Base-by-base conservation (phyloP, 192 early-diverging fungal genomes). In the Podila epicladia region DNA sequence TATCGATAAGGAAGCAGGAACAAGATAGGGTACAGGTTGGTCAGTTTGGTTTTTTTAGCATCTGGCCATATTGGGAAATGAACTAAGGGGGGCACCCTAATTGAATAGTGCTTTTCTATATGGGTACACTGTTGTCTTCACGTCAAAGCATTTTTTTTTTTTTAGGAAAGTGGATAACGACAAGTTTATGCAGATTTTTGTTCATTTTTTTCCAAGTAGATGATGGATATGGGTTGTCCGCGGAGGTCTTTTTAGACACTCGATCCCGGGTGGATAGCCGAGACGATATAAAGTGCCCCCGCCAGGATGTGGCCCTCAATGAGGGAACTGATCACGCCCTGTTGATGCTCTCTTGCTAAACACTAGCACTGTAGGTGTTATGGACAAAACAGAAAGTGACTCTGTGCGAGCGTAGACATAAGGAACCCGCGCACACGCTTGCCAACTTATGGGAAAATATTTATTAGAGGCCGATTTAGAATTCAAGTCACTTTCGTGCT, bases 281-380 rank as follows among this genome's bases (percentile, higher is more conserved):
- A 26, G 53, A 55, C 24, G 53, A 55, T 55, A 55, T 55, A 55
- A 55, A 17, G 53, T 55, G 53, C 53, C 53, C 53, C 22, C 24
- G 53, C 53, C 53, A 55, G 24, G 22, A 4, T 55, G 53, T 55
- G 53, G 53, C 53, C 53, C 53, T 55, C 53, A 55, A 55, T 55
- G 53, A 55, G 53, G 51, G 53, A 55, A 55, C 53, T 55, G 24
- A 55, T 55, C 53, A 55, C 53, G 11, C 24, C 53, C 53, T 26
- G 53, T 55, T 55, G 53, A 55, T 55, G 53, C 53, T 55, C 53
- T 55, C 53, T 55, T 55, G 53, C 53, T 55, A 55, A 55, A 55
- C 53, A 55, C 53, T 55, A 55, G 53, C 53, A 55, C 53, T 55
- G 24, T 55, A 55, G 24, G 53, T 55, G 53, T 55, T 55, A 55